Percentiles rank a stretch among this genome's conserved stretches.
These are phyloP conservation scores for Penicillium egyptiacum DNA, from an alignment of 495 filamentous ascomycete genomes.

Conservation along the genomic window DNA sequence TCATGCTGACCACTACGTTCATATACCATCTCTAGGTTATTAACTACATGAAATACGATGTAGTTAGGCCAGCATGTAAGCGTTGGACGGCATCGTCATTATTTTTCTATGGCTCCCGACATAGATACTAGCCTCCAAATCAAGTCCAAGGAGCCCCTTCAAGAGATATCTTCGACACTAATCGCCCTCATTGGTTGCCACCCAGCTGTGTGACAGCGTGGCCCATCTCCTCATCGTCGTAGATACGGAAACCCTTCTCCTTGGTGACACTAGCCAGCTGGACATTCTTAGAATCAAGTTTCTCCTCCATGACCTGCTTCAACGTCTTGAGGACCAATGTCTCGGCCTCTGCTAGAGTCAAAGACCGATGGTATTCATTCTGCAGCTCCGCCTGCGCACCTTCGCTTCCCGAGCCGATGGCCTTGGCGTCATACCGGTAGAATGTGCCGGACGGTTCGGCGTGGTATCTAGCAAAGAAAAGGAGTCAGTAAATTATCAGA, in stretches of 20 bases:
- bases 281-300: slow-evolving; percentile 96
- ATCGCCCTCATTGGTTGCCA: slow-evolving; percentile 42
- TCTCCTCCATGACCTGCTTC: slow-evolving; percentile 99
- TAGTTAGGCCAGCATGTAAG: neutral
- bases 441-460: slow-evolving; percentile 97
- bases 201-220: slow-evolving; percentile 74
- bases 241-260: slow-evolving; percentile 96
- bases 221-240: slow-evolving; percentile 95
- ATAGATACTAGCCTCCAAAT: slow-evolving; percentile 17
- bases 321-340: slow-evolving; percentile 94
- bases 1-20: neutral
- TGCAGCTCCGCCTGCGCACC: slow-evolving; percentile 97
- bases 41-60: neutral
- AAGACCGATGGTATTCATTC: slow-evolving; percentile 97
- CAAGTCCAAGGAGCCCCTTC: neutral
- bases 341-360: slow-evolving; percentile 91
- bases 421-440: slow-evolving; percentile 98
- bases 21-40: neutral
- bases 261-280: slow-evolving; percentile 97
- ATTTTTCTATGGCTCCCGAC: slow-evolving; percentile 34
- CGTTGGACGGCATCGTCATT: slow-evolving; percentile 13
- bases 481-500: neutral
- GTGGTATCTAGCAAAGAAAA: slow-evolving; percentile 65
- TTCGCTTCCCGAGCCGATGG: slow-evolving; percentile 94
- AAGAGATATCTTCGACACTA: slow-evolving; percentile 10